Evolutionary conservation across 2,329 filamentous ascomycete genomes (phyloP), one percentile per base, ranked within the genome.

Genomic region (Venturia carpophila): DNA sequence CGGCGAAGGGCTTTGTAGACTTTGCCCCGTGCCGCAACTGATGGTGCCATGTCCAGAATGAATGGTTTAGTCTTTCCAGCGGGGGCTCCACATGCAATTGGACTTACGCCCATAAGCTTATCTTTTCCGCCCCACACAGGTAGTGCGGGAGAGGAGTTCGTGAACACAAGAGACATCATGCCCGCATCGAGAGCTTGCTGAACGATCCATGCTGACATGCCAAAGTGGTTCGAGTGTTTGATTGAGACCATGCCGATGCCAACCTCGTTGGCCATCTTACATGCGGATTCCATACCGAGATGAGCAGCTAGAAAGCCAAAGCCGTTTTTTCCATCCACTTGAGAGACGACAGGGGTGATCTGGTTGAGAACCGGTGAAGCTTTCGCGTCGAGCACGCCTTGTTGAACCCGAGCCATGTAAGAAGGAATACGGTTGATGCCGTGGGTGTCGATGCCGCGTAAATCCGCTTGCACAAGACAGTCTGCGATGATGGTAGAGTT

Each of bases 161-260:
- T 84, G 66, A 83, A 84, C 60, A 85, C 84, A 1, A 82, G 75
- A n/a, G 83, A 86, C 74, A 87, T 86, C 73, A 84, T 84, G 4
- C 77, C 79, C 0, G 83, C 86, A 66, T 93, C 87, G 17, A 92
- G 75, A 0, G 89, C 90, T 74, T 91, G 86, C 73, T 90, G 87
- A 13, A 92, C 89, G 0, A 92, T 72, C 88, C 89, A 93, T 0
- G 90, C 90, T 3, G 83, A 83, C 90, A 94, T 94, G 64, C 90
- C 90, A 70, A 90, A 92, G 74, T 93, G 89, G 70, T 93, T 93
- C 49, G 86, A 89, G 75, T 88, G 87, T 74, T 87, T 89, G 71
- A 93, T 80, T 66, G 83, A 85, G 0, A 88, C 87, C 83, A 94
- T 86, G 34, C 90, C 90, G 68, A 93, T 89, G 15, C 89, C 89